A percentile compares a stretch with the other conserved stretches of the same genome.
phyloP scores from a whole-genome alignment of 305 asterid species.

The Solanum hybrid region DNA sequence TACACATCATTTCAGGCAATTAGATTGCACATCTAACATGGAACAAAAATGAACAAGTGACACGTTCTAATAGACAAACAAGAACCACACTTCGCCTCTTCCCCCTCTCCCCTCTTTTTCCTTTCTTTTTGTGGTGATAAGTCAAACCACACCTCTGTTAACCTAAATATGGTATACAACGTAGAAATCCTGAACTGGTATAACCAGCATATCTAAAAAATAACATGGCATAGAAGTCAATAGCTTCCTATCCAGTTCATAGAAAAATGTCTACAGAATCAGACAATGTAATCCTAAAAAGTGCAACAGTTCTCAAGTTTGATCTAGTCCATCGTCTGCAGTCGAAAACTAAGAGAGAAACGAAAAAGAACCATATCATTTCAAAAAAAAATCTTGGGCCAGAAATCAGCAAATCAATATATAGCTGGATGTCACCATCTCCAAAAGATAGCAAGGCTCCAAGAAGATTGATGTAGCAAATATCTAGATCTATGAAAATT shows the following conservation, averaged over 20 bases:
- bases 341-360: too few relatives aligned
- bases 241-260: background rate
- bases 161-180: background rate
- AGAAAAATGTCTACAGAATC: background rate
- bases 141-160: background rate
- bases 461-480: background rate
- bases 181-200: background rate
- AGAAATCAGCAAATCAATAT: background rate
- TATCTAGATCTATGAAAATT: background rate
- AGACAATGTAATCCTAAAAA: background rate
- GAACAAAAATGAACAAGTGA: background rate
- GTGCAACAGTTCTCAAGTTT: too few relatives aligned
- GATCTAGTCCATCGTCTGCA: background rate
- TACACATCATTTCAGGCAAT: background rate
- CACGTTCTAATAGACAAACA: background rate
- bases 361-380: too few relatives aligned
- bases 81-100: background rate
- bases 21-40: background rate
- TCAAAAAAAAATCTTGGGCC: too few relatives aligned
- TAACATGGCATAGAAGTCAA: background rate
- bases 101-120: background rate
- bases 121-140: background rate
- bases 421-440: background rate
- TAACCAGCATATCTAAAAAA: background rate
- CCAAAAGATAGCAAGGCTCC: background rate